These are phyloP conservation scores for Beauveria rudraprayagi DNA, from an alignment of 2,329 filamentous ascomycete species.

Conservation along the genomic window DNA sequence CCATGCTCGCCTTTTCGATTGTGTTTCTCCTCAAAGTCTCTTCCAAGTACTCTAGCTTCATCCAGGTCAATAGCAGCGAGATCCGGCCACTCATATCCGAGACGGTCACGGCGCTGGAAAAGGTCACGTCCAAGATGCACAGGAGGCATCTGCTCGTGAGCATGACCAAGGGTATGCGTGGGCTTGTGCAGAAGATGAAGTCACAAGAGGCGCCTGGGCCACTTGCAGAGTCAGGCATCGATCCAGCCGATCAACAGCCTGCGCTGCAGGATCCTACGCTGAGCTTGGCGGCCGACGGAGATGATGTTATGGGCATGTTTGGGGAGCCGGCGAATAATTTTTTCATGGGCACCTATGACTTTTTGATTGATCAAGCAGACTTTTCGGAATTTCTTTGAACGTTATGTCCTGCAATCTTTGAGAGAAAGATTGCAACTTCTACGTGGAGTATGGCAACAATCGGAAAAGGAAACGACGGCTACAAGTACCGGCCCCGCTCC, in stretches of 20 bases:
- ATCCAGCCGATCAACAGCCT: not conserved
- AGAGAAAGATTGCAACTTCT: not conserved
- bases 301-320: slow-evolving; percentile 4
- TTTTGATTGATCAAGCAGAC: slow-evolving; percentile 3
- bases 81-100: slow-evolving; percentile 1
- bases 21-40: slow-evolving; percentile 10
- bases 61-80: slow-evolving; percentile 4
- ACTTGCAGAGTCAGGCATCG: not conserved
- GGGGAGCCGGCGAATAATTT: slow-evolving; percentile 1
- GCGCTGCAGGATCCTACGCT: not conserved
- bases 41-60: slow-evolving; percentile 2
- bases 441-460: no score
- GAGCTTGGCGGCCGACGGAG: not conserved
- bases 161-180: slow-evolving; percentile 10
- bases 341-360: slow-evolving; percentile 11
- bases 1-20: slow-evolving; percentile 7
- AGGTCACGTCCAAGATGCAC: slow-evolving; percentile 7
- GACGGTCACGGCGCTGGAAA: slow-evolving; percentile 5
- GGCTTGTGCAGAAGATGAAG: slow-evolving; percentile 9
- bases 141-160: slow-evolving; percentile 7
- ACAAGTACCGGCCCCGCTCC: not conserved
- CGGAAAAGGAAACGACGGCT: no score
- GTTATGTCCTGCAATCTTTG: not conserved
- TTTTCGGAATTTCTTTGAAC: not conserved
- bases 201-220: not conserved